phyloP scores from a whole-genome alignment of 768 basidiomycete genomes.

The Termitomyces sp. region DNA sequence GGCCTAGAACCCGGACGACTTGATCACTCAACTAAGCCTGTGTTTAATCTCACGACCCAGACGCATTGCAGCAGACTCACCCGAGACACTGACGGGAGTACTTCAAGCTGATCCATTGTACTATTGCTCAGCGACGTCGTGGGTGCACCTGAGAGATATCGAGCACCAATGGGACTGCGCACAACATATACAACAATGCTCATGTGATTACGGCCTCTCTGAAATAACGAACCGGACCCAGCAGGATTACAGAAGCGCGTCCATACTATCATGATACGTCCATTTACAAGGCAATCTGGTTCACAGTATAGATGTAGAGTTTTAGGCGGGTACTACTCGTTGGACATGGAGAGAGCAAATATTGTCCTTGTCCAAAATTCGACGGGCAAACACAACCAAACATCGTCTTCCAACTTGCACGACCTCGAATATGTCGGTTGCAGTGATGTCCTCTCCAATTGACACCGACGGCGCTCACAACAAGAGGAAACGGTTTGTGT shows the following conservation, averaged over 20 bases:
- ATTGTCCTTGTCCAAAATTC: not conserved
- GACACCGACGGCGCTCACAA: constrained; percentile 25
- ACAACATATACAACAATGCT: constrained; percentile 1
- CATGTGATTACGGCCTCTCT: constrained; percentile 12
- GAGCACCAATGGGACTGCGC: not conserved
- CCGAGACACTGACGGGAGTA: constrained; percentile 46
- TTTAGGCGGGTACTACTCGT: not conserved
- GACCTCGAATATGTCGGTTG: constrained; percentile 32
- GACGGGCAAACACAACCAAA: constrained; percentile 16
- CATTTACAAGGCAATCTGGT: not conserved
- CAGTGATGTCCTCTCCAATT: constrained; percentile 24
- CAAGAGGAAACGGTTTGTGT: constrained; percentile 44
- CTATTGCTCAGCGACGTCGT: not conserved
- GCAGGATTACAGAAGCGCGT: not conserved
- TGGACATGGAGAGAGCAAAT: not conserved
- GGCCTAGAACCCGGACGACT: constrained; percentile 67
- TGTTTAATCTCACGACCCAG: not conserved
- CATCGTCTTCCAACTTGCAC: constrained; percentile 8
- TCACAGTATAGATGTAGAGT: not conserved
- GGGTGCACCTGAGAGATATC: not conserved
- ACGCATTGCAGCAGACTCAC: constrained; percentile 27
- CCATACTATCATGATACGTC: not conserved
- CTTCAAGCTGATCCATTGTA: constrained; percentile 46
- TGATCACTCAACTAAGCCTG: constrained; percentile 55
- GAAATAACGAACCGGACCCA: not conserved